Evolutionary conservation across 1,284 basidiomycete species (phyloP).

Genomic region (Pseudozyma sp.): DNA sequence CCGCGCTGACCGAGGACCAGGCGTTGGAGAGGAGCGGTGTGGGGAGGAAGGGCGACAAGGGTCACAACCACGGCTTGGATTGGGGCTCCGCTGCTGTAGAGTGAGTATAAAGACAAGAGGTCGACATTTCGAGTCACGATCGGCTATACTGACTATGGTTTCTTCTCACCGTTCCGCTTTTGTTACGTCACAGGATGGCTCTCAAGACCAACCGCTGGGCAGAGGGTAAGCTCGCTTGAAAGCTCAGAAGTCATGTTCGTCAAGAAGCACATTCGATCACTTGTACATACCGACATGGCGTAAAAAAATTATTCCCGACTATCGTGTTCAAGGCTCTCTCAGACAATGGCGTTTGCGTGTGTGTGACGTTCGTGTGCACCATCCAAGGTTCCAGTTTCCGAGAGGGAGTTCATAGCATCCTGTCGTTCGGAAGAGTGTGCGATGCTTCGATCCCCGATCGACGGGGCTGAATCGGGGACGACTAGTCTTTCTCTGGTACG

Average conservation of each 20-base stretch:
- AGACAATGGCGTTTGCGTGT: too few species aligned
- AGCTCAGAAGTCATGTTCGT: not conserved
- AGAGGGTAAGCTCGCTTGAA: constrained; percentile 47
- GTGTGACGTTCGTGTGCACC: too few species aligned
- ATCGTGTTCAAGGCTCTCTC: too few species aligned
- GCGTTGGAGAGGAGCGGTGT: constrained; percentile 91
- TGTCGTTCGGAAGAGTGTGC: too few species aligned
- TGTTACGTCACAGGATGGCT: constrained; percentile 50
- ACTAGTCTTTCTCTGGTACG: too few species aligned
- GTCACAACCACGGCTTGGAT: constrained; percentile 94
- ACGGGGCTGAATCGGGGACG: too few species aligned
- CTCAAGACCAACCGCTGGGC: constrained; percentile 61
- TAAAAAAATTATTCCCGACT: too few species aligned
- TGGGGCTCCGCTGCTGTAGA: constrained; percentile 96
- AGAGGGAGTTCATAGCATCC: too few species aligned
- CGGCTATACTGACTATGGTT: not conserved
- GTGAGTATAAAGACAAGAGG: constrained; percentile 47
- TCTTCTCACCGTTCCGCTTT: not conserved
- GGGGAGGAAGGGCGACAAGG: constrained; percentile 74
- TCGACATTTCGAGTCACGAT: too few species aligned
- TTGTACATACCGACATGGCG: not conserved
- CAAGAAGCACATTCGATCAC: not conserved
- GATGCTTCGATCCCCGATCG: too few species aligned
- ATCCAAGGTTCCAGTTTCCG: too few species aligned
- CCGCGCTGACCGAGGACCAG: constrained; percentile 91